phyloP scores from a whole-genome alignment of 257 asterid species.

The Capsicum chinense region DNA sequence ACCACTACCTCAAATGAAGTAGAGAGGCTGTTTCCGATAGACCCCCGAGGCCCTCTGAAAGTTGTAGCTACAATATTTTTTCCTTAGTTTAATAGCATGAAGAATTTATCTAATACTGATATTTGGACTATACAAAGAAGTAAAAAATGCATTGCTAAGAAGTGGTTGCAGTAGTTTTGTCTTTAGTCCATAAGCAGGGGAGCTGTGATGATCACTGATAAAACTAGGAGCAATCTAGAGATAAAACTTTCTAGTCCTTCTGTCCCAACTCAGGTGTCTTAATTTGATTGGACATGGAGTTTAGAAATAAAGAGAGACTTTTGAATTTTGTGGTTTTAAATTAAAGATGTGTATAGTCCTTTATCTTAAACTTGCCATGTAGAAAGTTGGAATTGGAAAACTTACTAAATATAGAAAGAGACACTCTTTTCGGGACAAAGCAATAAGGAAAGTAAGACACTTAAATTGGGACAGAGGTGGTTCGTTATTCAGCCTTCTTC shows the following conservation, averaged over 20 bases:
- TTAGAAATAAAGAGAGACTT: neutral
- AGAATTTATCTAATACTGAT: neutral
- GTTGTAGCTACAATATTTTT: neutral
- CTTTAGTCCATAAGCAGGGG: neutral
- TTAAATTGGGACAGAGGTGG: neutral
- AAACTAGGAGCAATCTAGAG: neutral
- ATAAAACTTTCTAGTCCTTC: neutral
- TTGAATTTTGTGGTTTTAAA: neutral
- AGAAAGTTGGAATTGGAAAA: too few relatives aligned
- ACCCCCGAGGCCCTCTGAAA: too few relatives aligned
- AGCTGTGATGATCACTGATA: slow-evolving; percentile 5
- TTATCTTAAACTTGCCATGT: neutral
- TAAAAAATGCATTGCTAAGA: neutral
- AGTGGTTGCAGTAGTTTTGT: neutral
- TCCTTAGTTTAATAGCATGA: neutral
- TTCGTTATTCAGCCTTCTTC: neutral
- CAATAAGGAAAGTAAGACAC: too few relatives aligned
- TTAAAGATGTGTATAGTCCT: neutral
- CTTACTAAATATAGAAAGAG: too few relatives aligned
- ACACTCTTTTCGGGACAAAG: too few relatives aligned
- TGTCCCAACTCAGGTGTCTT: neutral
- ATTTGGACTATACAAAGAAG: neutral
- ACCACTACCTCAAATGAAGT: too few relatives aligned
- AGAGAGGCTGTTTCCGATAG: too few relatives aligned
- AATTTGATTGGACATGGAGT: too few relatives aligned